Percentiles rank a stretch among this genome's conserved stretches.
Conservation (phyloP, 352 stramenopile species). For the Thraustochytrium striatum region DNA sequence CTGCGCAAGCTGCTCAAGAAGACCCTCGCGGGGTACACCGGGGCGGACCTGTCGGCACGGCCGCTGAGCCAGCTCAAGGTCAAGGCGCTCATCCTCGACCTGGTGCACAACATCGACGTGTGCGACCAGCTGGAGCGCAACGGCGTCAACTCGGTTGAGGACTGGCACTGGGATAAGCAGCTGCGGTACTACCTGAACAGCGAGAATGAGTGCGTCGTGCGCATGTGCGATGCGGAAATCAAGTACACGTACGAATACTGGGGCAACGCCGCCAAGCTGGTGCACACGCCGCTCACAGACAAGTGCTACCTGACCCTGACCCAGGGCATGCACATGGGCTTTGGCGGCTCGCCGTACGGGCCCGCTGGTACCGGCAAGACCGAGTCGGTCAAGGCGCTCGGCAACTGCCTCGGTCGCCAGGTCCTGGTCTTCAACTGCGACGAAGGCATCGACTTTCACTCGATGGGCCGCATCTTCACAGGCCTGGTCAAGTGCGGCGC, state of each 20-base stretch:
- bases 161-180: constrained; percentile 89
- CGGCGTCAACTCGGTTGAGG: constrained; percentile 61
- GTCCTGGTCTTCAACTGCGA: constrained; percentile 89
- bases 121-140: constrained; percentile 74
- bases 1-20: constrained; percentile 63
- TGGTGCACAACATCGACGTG: constrained; percentile 91
- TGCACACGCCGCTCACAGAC: constrained; percentile 88
- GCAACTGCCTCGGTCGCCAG: constrained; percentile 77
- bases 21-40: constrained; percentile 58
- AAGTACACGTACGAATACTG: constrained; percentile 92
- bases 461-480: constrained; percentile 91
- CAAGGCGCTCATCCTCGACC: constrained; percentile 86
- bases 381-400: constrained; percentile 87
- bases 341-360: constrained; percentile 87
- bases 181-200: constrained; percentile 80
- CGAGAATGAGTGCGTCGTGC: constrained; percentile 50
- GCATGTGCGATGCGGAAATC: constrained; percentile 58
- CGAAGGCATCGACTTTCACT: constrained; percentile 87
- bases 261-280: constrained; percentile 82
- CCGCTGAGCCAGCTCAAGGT: constrained; percentile 84
- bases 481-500: constrained; percentile 86
- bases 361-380: constrained; percentile 89
- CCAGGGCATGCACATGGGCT: constrained; percentile 84
- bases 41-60: constrained; percentile 74
- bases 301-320: constrained; percentile 90